A percentile compares a stretch with the other conserved stretches of the same genome.
Conservation (phyloP, 805 yeast genomes). For the Debaryomyces maramus region DNA sequence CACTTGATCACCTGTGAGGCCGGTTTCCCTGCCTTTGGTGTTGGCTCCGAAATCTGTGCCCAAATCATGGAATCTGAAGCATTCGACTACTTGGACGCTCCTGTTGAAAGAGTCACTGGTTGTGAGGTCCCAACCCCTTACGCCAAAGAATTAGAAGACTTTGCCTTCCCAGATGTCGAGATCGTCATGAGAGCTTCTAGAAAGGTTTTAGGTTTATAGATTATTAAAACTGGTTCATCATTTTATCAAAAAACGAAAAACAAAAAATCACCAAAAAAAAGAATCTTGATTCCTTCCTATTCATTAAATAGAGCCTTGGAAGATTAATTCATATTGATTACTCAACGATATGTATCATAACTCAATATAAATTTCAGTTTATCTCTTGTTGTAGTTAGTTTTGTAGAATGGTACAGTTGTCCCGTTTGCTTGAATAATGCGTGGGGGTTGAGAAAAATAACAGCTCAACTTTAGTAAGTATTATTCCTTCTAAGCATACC, state of each 20-base stretch:
- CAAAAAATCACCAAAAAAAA: no score
- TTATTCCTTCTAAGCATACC: no score
- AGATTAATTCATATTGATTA: not conserved
- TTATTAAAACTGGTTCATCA: conserved; percentile 3
- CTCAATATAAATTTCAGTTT: conserved; percentile 1
- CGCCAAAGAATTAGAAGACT: conserved; percentile 92
- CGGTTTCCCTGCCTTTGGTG: conserved; percentile 98
- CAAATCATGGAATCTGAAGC: conserved; percentile 98
- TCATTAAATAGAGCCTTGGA: not conserved
- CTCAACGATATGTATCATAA: conserved; percentile 1
- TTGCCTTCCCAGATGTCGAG: conserved; percentile 97
- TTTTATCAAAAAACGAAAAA: not conserved
- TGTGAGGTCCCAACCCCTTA: conserved; percentile 99
- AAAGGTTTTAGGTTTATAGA: conserved; percentile 70
- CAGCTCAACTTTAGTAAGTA: no score
- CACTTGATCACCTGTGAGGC: conserved; percentile 95
- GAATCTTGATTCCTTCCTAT: no score
- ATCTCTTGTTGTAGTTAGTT: no score
- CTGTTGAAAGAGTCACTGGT: conserved; percentile 97
- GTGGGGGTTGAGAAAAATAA: no score
- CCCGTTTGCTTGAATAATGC: no score
- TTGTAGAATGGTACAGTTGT: no score
- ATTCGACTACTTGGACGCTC: conserved; percentile 97
- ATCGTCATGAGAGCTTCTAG: conserved; percentile 84
- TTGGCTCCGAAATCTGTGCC: conserved; percentile 97